Conservation (phyloP, 305 asterid genomes). For the Fraxinus sp. region DNA sequence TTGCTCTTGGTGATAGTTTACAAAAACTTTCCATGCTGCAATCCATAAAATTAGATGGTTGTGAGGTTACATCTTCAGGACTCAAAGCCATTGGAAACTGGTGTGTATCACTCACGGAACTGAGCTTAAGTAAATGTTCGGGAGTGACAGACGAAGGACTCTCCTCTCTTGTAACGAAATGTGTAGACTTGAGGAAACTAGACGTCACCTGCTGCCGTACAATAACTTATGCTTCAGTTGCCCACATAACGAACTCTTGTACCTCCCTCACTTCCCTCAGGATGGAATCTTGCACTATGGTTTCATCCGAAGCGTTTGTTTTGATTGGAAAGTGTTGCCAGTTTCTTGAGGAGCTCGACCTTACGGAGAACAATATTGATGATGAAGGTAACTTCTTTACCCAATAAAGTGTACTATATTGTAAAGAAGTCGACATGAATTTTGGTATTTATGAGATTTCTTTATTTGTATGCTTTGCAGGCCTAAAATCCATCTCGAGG, state of each 20-base stretch:
- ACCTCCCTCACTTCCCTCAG: slow-evolving; percentile 65
- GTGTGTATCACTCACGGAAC: slow-evolving; percentile 63
- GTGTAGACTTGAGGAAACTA: slow-evolving; percentile 61
- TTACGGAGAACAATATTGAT: slow-evolving; percentile 89
- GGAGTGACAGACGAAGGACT: slow-evolving; percentile 96
- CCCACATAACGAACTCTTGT: slow-evolving; percentile 73
- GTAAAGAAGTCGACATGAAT: neutral
- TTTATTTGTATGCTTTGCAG: slow-evolving; percentile 33
- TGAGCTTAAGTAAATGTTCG: slow-evolving; percentile 80
- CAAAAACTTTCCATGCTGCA: slow-evolving; percentile 70
- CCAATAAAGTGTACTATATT: neutral
- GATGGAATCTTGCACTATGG: slow-evolving; percentile 86
- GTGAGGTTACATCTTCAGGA: slow-evolving; percentile 75
- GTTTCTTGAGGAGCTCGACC: slow-evolving; percentile 83
- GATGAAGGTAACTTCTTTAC: slow-evolving; percentile 61
- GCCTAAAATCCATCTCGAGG: slow-evolving; percentile 63
- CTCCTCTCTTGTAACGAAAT: slow-evolving; percentile 62
- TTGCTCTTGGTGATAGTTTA: slow-evolving; percentile 75
- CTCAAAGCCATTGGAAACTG: slow-evolving; percentile 79
- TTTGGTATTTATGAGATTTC: slow-evolving; percentile 6
- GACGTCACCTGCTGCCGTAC: slow-evolving; percentile 94
- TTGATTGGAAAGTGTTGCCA: slow-evolving; percentile 81
- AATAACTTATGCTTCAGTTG: slow-evolving; percentile 66
- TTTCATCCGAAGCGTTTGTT: slow-evolving; percentile 71
- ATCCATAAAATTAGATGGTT: slow-evolving; percentile 74